Evolutionary conservation across 2,329 filamentous ascomycete species (phyloP), one percentile per base, ranked within the genome.

Genomic region (Ambrosiella cleistominuta): DNA sequence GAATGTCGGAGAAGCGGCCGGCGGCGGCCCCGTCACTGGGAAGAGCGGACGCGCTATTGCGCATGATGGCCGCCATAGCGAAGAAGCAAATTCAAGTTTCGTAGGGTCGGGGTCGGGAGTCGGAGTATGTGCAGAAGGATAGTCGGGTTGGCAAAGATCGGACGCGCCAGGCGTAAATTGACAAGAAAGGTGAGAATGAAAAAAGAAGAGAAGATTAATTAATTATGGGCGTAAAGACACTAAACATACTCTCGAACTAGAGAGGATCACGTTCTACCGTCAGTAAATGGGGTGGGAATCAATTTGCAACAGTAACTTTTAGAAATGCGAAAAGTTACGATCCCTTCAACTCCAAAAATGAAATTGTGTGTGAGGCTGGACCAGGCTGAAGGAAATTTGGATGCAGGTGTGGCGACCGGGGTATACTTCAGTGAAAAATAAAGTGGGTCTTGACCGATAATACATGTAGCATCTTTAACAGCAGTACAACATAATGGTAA

Each of bases 1-100:
- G 80, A 62, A 85, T 82, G 63, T 83, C 78, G 61, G 78, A 76
- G 67, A 83, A 85, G 63, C 81, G 78, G 63, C 72, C 75, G 71
- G 75, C 78, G 61, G 69, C 69, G 11, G 73, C 72, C 19, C 64
- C 64, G 52, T 65, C 64, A 54, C 64, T 50, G 35, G 66, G 62
- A 57, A 69, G 64, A 59, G 71, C 72, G 51, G 66, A 64, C 45
- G 67, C 66, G 57, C 74, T 74, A 60, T 75, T 75, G 59, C 69
- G 63, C 62, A 70, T 44, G 57, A 57, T 57, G 35, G 59, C 27
- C 47, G 56, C 56, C 59, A 61, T 61, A 37, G 15, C 56, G n/a
- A 54, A 37, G 49, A 13, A 35, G 17, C 13, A 51, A 3, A n/a
- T 12, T 42, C n/a, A 12, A 42, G 6, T 42, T 42, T 11, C n/a